These are phyloP conservation scores for Verticillium albo-atrum DNA, from an alignment of 2,329 filamentous ascomycete species.

Conservation along the genomic window DNA sequence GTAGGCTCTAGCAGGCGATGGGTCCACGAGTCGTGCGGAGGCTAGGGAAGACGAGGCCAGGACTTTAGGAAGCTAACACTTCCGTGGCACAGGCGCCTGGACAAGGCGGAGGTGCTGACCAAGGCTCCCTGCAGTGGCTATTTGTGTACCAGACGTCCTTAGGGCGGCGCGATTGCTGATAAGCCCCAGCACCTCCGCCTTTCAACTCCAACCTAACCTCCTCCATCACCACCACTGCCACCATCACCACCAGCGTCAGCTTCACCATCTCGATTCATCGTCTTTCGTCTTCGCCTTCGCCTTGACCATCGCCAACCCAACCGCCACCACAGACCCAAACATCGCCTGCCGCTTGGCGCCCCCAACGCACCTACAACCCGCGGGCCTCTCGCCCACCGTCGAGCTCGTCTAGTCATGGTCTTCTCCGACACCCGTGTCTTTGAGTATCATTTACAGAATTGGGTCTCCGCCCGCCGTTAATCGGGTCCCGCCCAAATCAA, in stretches of 20 bases:
- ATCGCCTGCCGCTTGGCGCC: neutral
- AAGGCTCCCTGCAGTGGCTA: too few species aligned
- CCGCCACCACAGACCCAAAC: neutral
- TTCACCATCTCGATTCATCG: too few species aligned
- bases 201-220: neutral
- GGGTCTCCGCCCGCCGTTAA: conserved; percentile 1
- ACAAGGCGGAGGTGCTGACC: too few species aligned
- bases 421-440: conserved; percentile 2
- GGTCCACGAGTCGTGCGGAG: too few species aligned
- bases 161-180: neutral
- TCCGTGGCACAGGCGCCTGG: too few species aligned
- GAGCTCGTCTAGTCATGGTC: neutral
- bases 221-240: neutral
- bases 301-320: neutral
- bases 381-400: neutral
- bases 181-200: neutral
- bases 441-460: conserved; percentile 1
- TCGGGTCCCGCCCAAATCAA: neutral
- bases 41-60: too few species aligned
- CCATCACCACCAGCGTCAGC: too few species aligned
- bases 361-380: neutral
- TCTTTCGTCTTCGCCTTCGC: too few species aligned
- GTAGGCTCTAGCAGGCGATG: too few species aligned
- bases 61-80: too few species aligned
- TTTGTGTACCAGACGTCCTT: neutral